Evolutionary conservation across 176 grass and related monocot species (phyloP).

Genomic region (Triticum turgidum): DNA sequence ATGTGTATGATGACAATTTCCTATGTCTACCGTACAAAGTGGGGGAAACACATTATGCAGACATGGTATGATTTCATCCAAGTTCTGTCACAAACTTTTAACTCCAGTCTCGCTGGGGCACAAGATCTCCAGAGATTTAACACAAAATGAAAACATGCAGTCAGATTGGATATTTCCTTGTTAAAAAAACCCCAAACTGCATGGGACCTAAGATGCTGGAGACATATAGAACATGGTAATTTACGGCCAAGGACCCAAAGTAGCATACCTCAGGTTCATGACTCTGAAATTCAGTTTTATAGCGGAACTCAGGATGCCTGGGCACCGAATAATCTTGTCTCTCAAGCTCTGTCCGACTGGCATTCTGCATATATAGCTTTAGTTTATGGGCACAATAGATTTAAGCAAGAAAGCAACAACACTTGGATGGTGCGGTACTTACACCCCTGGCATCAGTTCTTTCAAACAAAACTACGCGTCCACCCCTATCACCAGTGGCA

Average conservation of each 20-base stretch:
- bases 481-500: conserved; percentile 79
- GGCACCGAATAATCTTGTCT: conserved; percentile 62
- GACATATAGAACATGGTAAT: conserved; percentile 4
- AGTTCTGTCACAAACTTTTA: conserved; percentile 15
- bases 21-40: background rate
- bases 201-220: background rate
- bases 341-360: conserved; percentile 65
- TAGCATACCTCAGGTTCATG: conserved; percentile 73
- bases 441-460: conserved; percentile 59
- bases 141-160: conserved; percentile 19
- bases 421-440: conserved; percentile 32
- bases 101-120: background rate
- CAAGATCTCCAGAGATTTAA: conserved; percentile 22
- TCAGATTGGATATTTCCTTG: conserved; percentile 13
- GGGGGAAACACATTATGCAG: background rate
- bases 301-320: conserved; percentile 67
- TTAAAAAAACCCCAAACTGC: background rate
- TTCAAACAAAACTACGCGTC: conserved; percentile 80
- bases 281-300: conserved; percentile 84
- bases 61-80: background rate
- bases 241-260: conserved; percentile 6
- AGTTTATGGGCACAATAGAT: conserved; percentile 19
- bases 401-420: conserved; percentile 20
- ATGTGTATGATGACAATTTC: background rate
- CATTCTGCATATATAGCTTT: conserved; percentile 37